phyloP scores from a whole-genome alignment of 1,284 basidiomycete genomes.

The Coriolopsis trogii region DNA sequence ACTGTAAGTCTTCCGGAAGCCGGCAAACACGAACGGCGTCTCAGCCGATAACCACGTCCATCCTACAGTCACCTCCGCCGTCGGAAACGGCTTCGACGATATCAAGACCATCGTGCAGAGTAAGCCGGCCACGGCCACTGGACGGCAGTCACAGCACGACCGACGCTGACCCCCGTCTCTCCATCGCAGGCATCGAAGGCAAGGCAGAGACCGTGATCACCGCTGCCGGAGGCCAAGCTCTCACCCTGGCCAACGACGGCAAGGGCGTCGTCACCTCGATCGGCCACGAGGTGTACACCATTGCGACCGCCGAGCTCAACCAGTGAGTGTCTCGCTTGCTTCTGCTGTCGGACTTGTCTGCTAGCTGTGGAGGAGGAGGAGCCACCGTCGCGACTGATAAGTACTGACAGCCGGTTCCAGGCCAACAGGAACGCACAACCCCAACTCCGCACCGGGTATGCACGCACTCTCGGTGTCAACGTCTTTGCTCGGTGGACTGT shows the following conservation, averaged over 20 bases:
- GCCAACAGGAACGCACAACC: not conserved
- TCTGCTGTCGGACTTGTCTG: no score
- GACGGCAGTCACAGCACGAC: no score
- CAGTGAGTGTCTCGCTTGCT: not conserved
- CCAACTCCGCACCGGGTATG: not conserved
- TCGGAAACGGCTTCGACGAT: not conserved
- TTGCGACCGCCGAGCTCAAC: not conserved
- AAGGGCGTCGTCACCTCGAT: slow-evolving; percentile 2
- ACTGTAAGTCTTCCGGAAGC: no score
- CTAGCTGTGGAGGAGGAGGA: no score
- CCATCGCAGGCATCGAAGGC: not conserved
- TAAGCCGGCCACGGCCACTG: no score
- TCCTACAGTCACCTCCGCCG: no score
- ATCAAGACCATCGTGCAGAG: not conserved
- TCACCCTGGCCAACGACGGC: not conserved
- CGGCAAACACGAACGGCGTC: no score
- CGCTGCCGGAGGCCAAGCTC: not conserved
- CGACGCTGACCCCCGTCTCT: not conserved
- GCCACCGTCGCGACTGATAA: not conserved
- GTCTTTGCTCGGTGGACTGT: slow-evolving; percentile 1
- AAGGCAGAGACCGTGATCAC: not conserved
- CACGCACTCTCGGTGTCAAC: not conserved
- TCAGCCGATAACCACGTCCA: no score
- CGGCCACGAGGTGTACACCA: not conserved
- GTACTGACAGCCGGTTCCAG: not conserved